Evolutionary conservation across 495 filamentous ascomycete species (phyloP).

Genomic region (Penicillium atrosanguineum): DNA sequence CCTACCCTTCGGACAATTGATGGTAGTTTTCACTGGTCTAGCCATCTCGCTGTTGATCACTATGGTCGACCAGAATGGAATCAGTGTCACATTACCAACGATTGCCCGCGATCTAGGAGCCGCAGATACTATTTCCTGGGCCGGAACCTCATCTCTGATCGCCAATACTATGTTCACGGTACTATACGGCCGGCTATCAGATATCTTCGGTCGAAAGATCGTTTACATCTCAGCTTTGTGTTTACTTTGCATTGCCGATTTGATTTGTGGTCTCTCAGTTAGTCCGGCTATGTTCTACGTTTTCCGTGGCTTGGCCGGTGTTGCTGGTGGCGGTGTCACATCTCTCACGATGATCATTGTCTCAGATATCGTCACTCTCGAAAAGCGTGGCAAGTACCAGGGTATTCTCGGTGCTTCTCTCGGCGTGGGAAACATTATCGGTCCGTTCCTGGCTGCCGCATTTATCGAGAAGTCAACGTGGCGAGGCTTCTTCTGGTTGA

Average conservation of each 20-base stretch:
- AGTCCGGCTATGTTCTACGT: constrained; percentile 53
- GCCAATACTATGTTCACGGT: constrained; percentile 69
- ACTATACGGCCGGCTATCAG: constrained; percentile 57
- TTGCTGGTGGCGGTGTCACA: constrained; percentile 52
- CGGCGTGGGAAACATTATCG: constrained; percentile 43
- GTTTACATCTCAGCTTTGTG: constrained; percentile 47
- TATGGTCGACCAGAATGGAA: constrained; percentile 63
- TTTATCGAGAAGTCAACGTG: constrained; percentile 45
- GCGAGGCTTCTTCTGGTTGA: constrained; percentile 50
- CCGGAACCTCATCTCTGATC: constrained; percentile 73
- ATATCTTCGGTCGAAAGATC: constrained; percentile 57
- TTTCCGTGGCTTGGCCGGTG: constrained; percentile 54
- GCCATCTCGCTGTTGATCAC: constrained; percentile 54
- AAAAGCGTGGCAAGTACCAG: constrained; percentile 47
- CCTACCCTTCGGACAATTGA: constrained; percentile 51
- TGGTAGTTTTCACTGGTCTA: constrained; percentile 56
- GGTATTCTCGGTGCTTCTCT: constrained; percentile 43
- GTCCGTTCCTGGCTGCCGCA: constrained; percentile 44
- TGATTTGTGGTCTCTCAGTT: constrained; percentile 51
- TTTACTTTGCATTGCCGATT: constrained; percentile 50
- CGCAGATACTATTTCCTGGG: constrained; percentile 65
- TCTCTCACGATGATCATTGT: constrained; percentile 52
- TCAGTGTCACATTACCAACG: constrained; percentile 58
- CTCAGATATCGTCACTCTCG: constrained; percentile 47
- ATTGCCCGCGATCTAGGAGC: constrained; percentile 58